phyloP scores from a whole-genome alignment of 2,329 filamentous ascomycete species.

The Elsinoe australis region DNA sequence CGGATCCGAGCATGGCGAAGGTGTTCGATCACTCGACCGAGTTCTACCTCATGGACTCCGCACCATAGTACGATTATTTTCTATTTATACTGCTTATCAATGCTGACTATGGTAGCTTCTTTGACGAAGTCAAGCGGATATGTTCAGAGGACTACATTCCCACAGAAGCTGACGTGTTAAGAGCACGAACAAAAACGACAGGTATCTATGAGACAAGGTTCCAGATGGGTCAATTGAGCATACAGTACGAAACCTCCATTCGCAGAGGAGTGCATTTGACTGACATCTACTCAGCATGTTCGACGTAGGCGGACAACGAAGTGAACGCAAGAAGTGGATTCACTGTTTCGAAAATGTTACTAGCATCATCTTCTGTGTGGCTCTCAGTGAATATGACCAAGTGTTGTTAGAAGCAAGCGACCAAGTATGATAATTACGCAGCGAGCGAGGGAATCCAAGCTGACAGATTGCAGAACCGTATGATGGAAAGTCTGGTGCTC shows the following conservation, averaged over 20 bases:
- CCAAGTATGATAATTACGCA: conserved; percentile 55
- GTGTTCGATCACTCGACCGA: conserved; percentile 92
- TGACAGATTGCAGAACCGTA: conserved; percentile 65
- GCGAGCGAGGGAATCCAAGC: conserved; percentile 12
- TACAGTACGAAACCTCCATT: conserved; percentile 63
- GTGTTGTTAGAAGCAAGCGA: conserved; percentile 94
- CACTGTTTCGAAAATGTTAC: conserved; percentile 99
- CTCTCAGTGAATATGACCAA: conserved; percentile 96
- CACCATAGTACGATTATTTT: conserved; percentile 69
- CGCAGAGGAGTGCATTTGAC: conserved; percentile 16
- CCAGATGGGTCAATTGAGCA: conserved; percentile 96
- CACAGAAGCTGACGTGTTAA: conserved; percentile 86
- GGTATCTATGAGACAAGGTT: conserved; percentile 99
- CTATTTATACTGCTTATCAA: not conserved
- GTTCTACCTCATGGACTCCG: conserved; percentile 99
- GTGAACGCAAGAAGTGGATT: conserved; percentile 99
- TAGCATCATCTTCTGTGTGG: conserved; percentile 98
- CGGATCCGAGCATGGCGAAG: conserved; percentile 71
- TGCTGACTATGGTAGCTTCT: conserved; percentile 60
- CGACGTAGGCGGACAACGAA: conserved; percentile 92
- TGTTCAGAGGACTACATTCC: conserved; percentile 78
- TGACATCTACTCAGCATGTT: conserved; percentile 69
- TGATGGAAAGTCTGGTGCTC: conserved; percentile 95
- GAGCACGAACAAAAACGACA: conserved; percentile 94
- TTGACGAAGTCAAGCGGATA: conserved; percentile 85